Base-by-base conservation (phyloP, 169 alveolate species). In the Plasmodium fragile region DNA sequence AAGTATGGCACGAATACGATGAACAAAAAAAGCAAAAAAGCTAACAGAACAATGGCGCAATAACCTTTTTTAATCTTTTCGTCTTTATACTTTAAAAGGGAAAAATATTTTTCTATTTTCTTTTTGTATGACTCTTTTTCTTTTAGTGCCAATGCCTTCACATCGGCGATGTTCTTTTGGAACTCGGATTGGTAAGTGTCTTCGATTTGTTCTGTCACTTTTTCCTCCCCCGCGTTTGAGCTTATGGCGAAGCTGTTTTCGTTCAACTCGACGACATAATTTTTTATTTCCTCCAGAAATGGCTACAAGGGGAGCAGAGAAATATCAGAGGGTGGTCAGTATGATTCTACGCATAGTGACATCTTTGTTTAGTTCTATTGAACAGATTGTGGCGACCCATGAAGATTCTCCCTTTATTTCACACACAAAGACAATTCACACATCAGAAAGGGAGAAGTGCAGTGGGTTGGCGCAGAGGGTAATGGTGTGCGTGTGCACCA, bases 71-170 rank as follows among this genome's bases (percentile, higher is more conserved):
- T 84, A 16, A 84, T 84, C 39, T 84, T 22, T 32, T 84, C 92
- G 41, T 84, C 92, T 73, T 84, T 84, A 28, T 84, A 84, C 55
- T 84, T 84, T 30, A 84, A 59, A 39, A 84, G 32, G 53, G 84
- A 84, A 59, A 84, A 84, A 84, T 84, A 84, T 65, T 84, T 84
- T 72, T 84, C 92, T 49, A 84, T 75, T 73, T 84, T 84, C 83
- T 84, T 84, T 65, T 84, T 75, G 71, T 84, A 84, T 11, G 83
- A 72, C 28, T 84, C 92, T n/a, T 84, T 84, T 84, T 84, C 92
- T 52, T 84, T 84, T 30, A 84, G 11, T 10, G 84, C 84, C 28
- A 84, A 41, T 13, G 25, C 65, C 22, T 43, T 84, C 73, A 84
- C 84, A 49, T 84, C 92, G 36, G 81, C 83, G 59, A 84, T 72